A percentile compares a stretch with the other conserved stretches of the same genome.
These are phyloP conservation scores for Haplosporangium sp. DNA, from an alignment of 371 early-diverging fungal genomes.

Conservation along the genomic window DNA sequence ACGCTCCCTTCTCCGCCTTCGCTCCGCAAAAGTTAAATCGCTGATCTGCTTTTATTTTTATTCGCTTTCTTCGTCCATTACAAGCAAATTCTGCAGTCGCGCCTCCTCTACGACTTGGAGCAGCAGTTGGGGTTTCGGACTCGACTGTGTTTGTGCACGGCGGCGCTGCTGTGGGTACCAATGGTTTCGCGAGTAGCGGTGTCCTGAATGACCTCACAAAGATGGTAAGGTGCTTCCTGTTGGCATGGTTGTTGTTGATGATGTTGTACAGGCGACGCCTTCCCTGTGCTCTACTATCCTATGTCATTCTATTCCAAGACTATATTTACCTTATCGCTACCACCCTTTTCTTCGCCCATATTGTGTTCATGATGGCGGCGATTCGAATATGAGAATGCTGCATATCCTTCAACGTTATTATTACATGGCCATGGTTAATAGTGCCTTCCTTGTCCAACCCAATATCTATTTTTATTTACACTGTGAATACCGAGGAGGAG, in stretches of 20 bases:
- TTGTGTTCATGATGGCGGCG: too few relatives aligned
- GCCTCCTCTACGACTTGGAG: conserved; percentile 34
- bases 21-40: not conserved
- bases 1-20: too few relatives aligned
- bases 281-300: too few relatives aligned
- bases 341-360: too few relatives aligned
- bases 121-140: conserved; percentile 38
- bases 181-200: conserved; percentile 19
- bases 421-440: too few relatives aligned
- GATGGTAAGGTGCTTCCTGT: conserved; percentile 28
- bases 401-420: too few relatives aligned
- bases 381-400: too few relatives aligned
- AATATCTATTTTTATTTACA: too few relatives aligned
- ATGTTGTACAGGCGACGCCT: not conserved
- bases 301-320: too few relatives aligned
- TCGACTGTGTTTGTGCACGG: conserved; percentile 30
- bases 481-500: too few relatives aligned
- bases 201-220: conserved; percentile 46
- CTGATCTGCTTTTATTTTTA: not conserved
- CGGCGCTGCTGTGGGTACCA: conserved; percentile 24
- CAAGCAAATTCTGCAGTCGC: conserved; percentile 34
- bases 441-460: too few relatives aligned
- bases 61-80: not conserved
- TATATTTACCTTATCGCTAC: too few relatives aligned
- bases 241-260: not conserved